These are phyloP conservation scores for Senna siamea DNA, from an alignment of 306 rosid species.

Conservation along the genomic window DNA sequence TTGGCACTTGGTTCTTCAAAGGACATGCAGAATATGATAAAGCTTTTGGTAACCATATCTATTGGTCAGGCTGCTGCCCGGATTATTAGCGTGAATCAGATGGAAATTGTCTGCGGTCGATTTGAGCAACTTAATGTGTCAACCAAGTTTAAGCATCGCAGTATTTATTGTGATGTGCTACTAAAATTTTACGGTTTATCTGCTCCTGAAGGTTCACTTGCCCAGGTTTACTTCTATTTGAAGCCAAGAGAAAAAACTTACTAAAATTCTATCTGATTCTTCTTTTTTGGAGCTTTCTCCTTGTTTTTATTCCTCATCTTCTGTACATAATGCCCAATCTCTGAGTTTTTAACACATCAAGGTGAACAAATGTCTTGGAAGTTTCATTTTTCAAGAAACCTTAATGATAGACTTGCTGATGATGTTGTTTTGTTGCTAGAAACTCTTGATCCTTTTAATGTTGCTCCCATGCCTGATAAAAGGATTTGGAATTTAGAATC, in stretches of 20 bases:
- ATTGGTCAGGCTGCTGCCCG: conserved; percentile 89
- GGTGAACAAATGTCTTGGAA: too few relatives aligned
- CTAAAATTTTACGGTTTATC: conserved; percentile 86
- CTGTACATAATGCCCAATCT: too few relatives aligned
- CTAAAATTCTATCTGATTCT: too few relatives aligned
- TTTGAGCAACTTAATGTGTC: conserved; percentile 89
- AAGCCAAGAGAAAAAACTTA: conserved; percentile 26
- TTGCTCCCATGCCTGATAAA: too few relatives aligned
- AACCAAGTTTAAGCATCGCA: conserved; percentile 82
- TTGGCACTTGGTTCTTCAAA: conserved; percentile 53
- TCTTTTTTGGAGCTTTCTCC: too few relatives aligned
- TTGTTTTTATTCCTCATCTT: too few relatives aligned
- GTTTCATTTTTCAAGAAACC: too few relatives aligned
- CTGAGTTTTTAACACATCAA: too few relatives aligned
- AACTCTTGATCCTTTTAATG: too few relatives aligned
- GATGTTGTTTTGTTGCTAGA: too few relatives aligned
- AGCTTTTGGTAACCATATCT: conserved; percentile 72
- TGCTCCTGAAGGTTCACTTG: conserved; percentile 95
- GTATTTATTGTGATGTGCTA: conserved; percentile 80
- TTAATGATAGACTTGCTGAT: too few relatives aligned
- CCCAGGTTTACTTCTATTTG: conserved; percentile 72
- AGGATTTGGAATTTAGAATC: too few relatives aligned
- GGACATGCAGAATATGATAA: conserved; percentile 79
- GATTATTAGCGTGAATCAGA: conserved; percentile 71
- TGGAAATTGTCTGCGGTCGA: conserved; percentile 85